Base-by-base conservation (phyloP, 2,329 filamentous ascomycete genomes). In the Penicillium sp. region DNA sequence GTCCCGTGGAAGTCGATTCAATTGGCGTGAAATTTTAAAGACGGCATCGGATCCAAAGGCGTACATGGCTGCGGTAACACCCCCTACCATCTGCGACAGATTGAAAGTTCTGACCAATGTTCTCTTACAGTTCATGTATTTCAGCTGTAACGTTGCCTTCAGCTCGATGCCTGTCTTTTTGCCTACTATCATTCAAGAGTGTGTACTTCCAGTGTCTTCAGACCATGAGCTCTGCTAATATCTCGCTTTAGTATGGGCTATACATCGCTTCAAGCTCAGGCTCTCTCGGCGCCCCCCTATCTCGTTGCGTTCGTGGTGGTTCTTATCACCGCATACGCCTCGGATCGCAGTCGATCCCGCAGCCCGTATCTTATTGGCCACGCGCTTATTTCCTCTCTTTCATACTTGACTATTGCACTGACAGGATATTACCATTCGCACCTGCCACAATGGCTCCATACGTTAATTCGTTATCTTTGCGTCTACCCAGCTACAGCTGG, bases 61-160 rank as follows among this genome's bases (percentile, higher is more conserved):
- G 54, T 93, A 90, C 76, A 79, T 93, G 40, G 89, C 89, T 4
- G 88, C 91, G 1, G 77, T 79, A 56, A 66, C 78, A 31, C 22
- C 29, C 27, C 16, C 21, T n/a, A n/a, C 18, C 2, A 13, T 36
- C 6, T 36, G 7, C 3, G n/a, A 11, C 27, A 2, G 13, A 24
- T 5, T 4, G 9, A 13, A 40, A 2, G 4, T 34, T 40, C 49
- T 53, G 40, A 53, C 34, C 13, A 36, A 40, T 36, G 31, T 34
- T 39, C 10, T 22, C 13, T 11, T 16, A 16, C 29, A 76, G 74
- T 74, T 84, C 63, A 95, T 96, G 84, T 90, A 95, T 79, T 92
- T 95, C 78, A 85, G 88, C 71, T 86, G 89, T 67, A 96, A 96
- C 73, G 88, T 95, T 70, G 89, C 91, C 11, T 96, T 96, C 77